These are phyloP conservation scores for Aspergillus thermomutatus DNA, from an alignment of 2,329 filamentous ascomycete genomes.

Conservation along the genomic window DNA sequence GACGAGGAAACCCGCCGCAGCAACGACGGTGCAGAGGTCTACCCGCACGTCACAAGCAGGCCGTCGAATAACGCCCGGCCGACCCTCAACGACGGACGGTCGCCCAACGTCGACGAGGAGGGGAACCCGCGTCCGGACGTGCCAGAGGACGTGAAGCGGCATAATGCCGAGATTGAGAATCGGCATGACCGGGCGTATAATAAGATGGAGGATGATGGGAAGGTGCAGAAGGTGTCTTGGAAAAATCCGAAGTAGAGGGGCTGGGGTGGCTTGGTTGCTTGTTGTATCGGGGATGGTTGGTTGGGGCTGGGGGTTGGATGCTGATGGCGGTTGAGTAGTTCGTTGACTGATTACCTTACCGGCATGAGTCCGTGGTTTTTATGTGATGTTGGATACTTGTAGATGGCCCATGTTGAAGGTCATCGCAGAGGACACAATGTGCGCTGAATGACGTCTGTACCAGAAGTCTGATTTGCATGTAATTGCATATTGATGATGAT, in stretches of 20 bases:
- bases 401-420: background rate
- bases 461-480: background rate
- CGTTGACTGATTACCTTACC: background rate
- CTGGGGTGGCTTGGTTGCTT: background rate
- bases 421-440: background rate
- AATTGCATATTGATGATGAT: background rate
- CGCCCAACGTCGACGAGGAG: conserved; percentile 27
- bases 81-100: conserved; percentile 30
- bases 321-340: background rate
- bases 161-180: conserved; percentile 32
- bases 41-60: conserved; percentile 9
- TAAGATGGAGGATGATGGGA: conserved; percentile 24
- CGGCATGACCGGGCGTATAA: conserved; percentile 34
- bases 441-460: background rate
- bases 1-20: background rate
- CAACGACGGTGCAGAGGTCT: background rate
- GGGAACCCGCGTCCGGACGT: conserved; percentile 25
- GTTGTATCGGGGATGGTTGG: background rate
- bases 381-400: background rate
- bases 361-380: background rate
- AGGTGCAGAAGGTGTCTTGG: conserved; percentile 17
- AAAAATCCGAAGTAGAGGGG: background rate
- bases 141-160: conserved; percentile 33
- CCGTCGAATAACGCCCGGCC: conserved; percentile 35
- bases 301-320: background rate